Conservation (phyloP, 257 asterid genomes). For the Solanum appendiculatum region DNA sequence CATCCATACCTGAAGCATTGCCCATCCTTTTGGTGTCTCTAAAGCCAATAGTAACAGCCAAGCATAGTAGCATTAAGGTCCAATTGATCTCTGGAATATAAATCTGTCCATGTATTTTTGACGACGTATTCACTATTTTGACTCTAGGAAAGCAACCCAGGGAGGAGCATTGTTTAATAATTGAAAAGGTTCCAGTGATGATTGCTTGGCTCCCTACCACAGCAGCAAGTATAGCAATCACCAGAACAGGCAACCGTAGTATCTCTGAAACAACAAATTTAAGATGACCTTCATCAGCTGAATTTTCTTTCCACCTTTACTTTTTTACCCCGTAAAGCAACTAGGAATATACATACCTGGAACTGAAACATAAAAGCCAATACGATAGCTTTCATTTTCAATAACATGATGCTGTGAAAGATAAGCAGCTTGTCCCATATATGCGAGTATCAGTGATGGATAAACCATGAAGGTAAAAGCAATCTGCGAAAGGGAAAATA, state of each 20-base stretch:
- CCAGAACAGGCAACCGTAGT: constrained; percentile 83
- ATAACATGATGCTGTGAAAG: constrained; percentile 57
- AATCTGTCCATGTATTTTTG: constrained; percentile 84
- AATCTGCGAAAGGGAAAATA: constrained; percentile 30
- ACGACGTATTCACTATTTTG: constrained; percentile 76
- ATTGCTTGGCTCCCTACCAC: constrained; percentile 97
- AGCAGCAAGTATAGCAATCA: constrained; percentile 88
- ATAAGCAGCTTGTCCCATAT: constrained; percentile 96
- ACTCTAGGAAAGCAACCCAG: constrained; percentile 87
- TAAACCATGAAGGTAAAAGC: constrained; percentile 71
- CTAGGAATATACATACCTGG: constrained; percentile 44
- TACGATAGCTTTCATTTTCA: constrained; percentile 19
- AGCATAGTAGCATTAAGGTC: constrained; percentile 70
- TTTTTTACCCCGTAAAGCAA: neutral
- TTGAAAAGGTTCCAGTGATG: constrained; percentile 86
- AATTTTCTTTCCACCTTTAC: neutral
- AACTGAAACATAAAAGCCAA: constrained; percentile 85
- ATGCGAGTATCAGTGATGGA: constrained; percentile 78
- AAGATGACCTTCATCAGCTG: neutral
- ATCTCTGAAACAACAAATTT: constrained; percentile 11
- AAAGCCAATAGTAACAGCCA: constrained; percentile 87
- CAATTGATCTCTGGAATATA: constrained; percentile 94
- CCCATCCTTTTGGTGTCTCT: constrained; percentile 84
- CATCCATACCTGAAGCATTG: constrained; percentile 75
- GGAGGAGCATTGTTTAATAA: constrained; percentile 87